Percentiles rank a stretch among this genome's conserved stretches.
Conservation (phyloP, 208 protist species). For the Acanthamoeba sp. region DNA sequence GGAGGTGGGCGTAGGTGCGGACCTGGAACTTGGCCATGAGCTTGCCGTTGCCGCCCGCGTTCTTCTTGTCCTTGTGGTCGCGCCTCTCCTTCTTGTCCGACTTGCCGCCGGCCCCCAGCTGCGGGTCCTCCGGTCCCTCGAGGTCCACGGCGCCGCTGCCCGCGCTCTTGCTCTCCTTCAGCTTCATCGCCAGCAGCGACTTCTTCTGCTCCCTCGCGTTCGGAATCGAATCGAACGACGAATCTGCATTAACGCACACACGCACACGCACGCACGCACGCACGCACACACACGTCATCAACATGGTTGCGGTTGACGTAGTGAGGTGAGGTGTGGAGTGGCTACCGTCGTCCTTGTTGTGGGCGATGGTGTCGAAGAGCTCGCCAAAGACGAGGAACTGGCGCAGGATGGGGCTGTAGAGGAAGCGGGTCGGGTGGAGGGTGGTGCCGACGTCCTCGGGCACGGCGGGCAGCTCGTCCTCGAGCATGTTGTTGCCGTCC, state of each 20-base stretch:
- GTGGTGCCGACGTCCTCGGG: constrained; percentile 42
- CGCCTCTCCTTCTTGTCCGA: background rate
- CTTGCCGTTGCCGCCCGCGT: too few relatives aligned
- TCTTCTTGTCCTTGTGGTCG: background rate
- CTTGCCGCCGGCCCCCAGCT: background rate
- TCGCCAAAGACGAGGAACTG: constrained; percentile 47
- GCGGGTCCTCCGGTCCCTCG: background rate
- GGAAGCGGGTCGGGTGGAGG: constrained; percentile 42
- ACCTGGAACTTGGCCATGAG: constrained; percentile 6
- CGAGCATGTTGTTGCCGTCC: constrained; percentile 47
- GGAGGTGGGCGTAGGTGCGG: constrained; percentile 5
- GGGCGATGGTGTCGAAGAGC: constrained; percentile 24
- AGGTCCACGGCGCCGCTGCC: background rate
- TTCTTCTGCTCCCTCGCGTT: constrained; percentile 6
- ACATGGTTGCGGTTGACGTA: background rate
- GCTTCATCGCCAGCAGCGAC: background rate
- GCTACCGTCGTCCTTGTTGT: background rate
- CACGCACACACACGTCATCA: background rate
- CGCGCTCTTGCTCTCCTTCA: background rate
- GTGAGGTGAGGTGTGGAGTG: background rate
- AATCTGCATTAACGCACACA: background rate
- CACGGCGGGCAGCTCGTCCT: constrained; percentile 31
- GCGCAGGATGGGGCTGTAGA: constrained; percentile 39
- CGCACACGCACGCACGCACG: background rate
- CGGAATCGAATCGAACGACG: background rate